phyloP scores from a whole-genome alignment of 192 early-diverging fungal species.

The Coemansia sp. region DNA sequence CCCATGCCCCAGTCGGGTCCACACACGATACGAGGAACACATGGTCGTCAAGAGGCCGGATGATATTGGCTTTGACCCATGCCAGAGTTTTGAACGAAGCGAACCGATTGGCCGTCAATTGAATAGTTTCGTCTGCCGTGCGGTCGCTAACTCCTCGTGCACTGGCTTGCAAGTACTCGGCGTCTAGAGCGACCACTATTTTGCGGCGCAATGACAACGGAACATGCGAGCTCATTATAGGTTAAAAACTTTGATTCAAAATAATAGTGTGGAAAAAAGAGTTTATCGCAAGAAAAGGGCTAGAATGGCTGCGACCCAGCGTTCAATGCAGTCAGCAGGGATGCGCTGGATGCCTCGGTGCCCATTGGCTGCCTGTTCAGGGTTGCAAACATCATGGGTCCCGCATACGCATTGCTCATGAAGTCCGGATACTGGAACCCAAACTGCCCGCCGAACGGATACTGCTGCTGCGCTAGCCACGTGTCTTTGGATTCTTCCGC shows the following conservation, averaged over 20 bases:
- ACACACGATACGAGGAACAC: conserved; percentile 38
- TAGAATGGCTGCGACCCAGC: conserved; percentile 35
- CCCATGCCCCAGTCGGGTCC: conserved; percentile 3
- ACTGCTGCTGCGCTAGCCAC: conserved; percentile 9
- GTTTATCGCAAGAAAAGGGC: background rate
- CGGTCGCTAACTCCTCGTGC: background rate
- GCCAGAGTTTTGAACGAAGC: conserved; percentile 40
- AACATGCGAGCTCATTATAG: conserved; percentile 16
- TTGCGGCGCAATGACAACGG: conserved; percentile 49
- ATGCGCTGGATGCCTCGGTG: conserved; percentile 5
- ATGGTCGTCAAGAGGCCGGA: conserved; percentile 35
- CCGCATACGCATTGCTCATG: conserved; percentile 7
- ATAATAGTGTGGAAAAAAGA: background rate
- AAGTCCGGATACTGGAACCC: conserved; percentile 14
- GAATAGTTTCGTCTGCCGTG: background rate
- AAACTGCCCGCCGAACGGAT: conserved; percentile 2
- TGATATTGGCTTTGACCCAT: conserved; percentile 44
- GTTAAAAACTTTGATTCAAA: too few relatives aligned
- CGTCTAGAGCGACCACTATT: conserved; percentile 43
- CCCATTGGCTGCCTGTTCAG: background rate
- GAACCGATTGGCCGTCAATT: conserved; percentile 14
- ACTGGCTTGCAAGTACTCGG: conserved; percentile 16
- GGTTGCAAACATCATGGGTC: conserved; percentile 14
- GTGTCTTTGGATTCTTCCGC: background rate
- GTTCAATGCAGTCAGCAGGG: conserved; percentile 22